These are phyloP conservation scores for Mycosarcoma mackinlayi DNA, from an alignment of 1,284 basidiomycete species.

Conservation along the genomic window DNA sequence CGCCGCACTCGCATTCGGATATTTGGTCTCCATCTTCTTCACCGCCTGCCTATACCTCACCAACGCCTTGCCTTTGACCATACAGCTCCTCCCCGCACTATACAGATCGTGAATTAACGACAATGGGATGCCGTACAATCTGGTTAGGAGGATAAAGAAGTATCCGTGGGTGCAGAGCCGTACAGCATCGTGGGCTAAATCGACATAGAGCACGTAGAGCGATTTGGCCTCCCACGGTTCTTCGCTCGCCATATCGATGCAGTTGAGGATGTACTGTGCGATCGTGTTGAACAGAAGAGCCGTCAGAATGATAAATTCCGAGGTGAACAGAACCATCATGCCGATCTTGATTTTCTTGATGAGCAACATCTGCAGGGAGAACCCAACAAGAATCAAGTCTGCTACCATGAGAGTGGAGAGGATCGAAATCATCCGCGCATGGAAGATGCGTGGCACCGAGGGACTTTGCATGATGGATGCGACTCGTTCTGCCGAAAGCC, in stretches of 20 bases:
- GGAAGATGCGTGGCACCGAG: constrained; percentile 82
- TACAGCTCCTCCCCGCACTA: constrained; percentile 89
- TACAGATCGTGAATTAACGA: constrained; percentile 98
- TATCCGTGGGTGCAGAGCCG: constrained; percentile 88
- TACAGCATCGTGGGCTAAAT: constrained; percentile 85
- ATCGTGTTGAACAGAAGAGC: constrained; percentile 82
- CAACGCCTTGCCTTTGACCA: constrained; percentile 84
- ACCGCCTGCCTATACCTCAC: constrained; percentile 93
- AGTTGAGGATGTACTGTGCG: constrained; percentile 85
- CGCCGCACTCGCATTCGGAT: constrained; percentile 89
- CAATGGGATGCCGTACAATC: constrained; percentile 92
- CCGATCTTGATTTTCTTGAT: constrained; percentile 72
- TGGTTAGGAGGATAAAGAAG: constrained; percentile 89
- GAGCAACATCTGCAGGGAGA: constrained; percentile 75
- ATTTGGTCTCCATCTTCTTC: constrained; percentile 93
- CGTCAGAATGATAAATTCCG: constrained; percentile 85
- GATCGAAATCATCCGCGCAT: constrained; percentile 81
- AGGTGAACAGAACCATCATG: constrained; percentile 86
- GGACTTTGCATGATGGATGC: constrained; percentile 99
- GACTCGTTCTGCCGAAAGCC: constrained; percentile 91
- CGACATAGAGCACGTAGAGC: constrained; percentile 95
- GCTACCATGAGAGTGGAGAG: constrained; percentile 78
- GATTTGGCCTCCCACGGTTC: constrained; percentile 91
- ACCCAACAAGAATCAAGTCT: constrained; percentile 78
- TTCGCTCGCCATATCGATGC: constrained; percentile 74